phyloP scores from a whole-genome alignment of 345 rosid genomes.

The Pistacia atlantica region DNA sequence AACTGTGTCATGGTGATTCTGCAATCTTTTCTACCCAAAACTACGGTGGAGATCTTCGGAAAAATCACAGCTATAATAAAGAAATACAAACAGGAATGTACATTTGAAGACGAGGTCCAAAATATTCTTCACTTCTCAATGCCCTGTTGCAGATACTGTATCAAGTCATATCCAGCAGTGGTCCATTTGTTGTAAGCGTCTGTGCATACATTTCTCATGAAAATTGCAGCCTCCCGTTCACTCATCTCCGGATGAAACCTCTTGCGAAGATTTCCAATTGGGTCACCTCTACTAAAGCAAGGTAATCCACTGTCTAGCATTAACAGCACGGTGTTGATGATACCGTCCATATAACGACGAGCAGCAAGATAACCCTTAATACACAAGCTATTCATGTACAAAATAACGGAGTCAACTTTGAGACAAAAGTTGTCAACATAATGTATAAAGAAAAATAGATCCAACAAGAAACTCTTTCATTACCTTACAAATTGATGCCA shows the following conservation, averaged over 20 bases:
- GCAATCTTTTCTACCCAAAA: not conserved
- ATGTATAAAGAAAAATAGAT: not conserved
- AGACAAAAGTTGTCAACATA: not conserved
- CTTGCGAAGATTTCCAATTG: constrained; percentile 94
- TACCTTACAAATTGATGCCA: constrained; percentile 88
- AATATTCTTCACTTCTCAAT: constrained; percentile 65
- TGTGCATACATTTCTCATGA: constrained; percentile 79
- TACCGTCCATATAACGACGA: constrained; percentile 88
- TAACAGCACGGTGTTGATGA: constrained; percentile 73
- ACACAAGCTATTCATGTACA: constrained; percentile 56
- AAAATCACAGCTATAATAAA: constrained; percentile 22
- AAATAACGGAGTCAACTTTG: constrained; percentile 8
- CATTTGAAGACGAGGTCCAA: constrained; percentile 20
- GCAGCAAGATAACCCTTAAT: constrained; percentile 93
- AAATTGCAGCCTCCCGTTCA: constrained; percentile 94
- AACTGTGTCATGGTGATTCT: no score
- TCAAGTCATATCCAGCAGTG: constrained; percentile 91
- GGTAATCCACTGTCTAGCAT: constrained; percentile 99
- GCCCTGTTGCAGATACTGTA: constrained; percentile 95
- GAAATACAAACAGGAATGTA: constrained; percentile 37
- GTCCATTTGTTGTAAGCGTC: constrained; percentile 99
- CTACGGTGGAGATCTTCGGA: constrained; percentile 21
- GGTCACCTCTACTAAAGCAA: constrained; percentile 96
- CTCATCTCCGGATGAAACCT: constrained; percentile 97
- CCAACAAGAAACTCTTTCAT: not conserved